Evolutionary conservation across 352 stramenopile species (phyloP), one percentile per base, ranked within the genome.

Genomic region (Phytophthora vignae): DNA sequence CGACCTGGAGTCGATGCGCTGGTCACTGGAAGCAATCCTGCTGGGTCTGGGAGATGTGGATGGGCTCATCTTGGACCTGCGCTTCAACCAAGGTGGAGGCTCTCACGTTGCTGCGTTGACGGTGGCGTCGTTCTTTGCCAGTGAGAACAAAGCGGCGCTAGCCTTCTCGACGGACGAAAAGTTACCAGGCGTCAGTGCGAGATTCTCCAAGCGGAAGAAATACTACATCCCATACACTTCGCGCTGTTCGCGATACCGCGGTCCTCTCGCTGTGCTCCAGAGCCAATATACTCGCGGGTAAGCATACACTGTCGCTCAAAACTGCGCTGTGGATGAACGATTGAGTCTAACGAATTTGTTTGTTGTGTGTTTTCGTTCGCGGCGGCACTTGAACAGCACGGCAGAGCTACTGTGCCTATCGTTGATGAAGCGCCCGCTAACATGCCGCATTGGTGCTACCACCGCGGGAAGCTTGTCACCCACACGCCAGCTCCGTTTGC

Each of bases 1-100:
- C 63, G 88, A 96, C 64, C 61, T 96, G n/a, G 88, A 96, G 71
- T 90, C 87, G 7, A 94, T 96, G 87, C 87, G 87, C 15, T 96
- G 88, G 88, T 90, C 88, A 29, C 68, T 96, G n/a, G 87, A 96
- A 76, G 87, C 88, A 9, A 90, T 96, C 25, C 78, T 95, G 46
- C 69, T 83, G 27, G 81, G 80, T 8, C 69, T 93, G 6, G 79
- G 81, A n/a, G 78, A 85, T 15, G 59, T 94, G 12, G 85, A 93
- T 33, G 88, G 83, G 17, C 61, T 96, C 17, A 90, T 96, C 57
- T 55, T 96, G 40, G 88, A 96, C 55, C 55, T 96, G 29, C 85
- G 88, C 19, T 91, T 90, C 55, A 96, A 94, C 60, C 71, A 81
- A 69, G 88, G 88, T 25, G 88, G 88, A 46, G 88, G 88, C 21